Percentiles rank a stretch among this genome's conserved stretches.
These are phyloP conservation scores for Naumovozyma castellii DNA, from an alignment of 805 yeast genomes.

Conservation along the genomic window DNA sequence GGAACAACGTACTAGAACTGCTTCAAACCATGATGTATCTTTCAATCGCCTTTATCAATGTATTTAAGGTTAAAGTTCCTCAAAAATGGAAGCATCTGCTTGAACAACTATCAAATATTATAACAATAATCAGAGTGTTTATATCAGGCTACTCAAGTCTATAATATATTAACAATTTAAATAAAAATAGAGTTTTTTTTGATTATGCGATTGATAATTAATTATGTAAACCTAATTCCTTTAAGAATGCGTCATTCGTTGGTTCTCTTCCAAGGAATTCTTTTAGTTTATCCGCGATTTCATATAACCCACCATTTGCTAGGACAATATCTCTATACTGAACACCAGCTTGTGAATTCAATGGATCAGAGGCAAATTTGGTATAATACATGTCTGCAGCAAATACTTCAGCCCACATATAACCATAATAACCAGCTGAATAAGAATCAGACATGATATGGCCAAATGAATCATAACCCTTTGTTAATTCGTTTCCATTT, in stretches of 20 bases:
- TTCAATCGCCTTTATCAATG: conserved; percentile 13
- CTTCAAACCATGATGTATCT: conserved; percentile 21
- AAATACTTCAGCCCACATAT: conserved; percentile 76
- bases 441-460: conserved; percentile 76
- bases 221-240: conserved; percentile 45
- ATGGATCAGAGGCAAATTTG: conserved; percentile 57
- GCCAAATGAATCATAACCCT: conserved; percentile 68
- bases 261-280: conserved; percentile 73
- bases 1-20: conserved; percentile 16
- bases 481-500: conserved; percentile 45
- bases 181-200: background rate
- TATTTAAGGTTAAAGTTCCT: conserved; percentile 12
- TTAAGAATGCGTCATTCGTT: conserved; percentile 58
- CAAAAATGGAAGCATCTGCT: conserved; percentile 9
- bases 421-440: conserved; percentile 81
- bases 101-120: conserved; percentile 18
- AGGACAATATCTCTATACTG: conserved; percentile 62
- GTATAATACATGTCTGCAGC: conserved; percentile 76
- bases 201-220: background rate
- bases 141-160: conserved; percentile 6
- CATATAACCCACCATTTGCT: conserved; percentile 64
- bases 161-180: background rate
- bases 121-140: conserved; percentile 16
- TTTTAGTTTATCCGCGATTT: conserved; percentile 52
- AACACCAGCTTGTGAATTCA: conserved; percentile 51